Conservation (phyloP, 768 basidiomycete species). For the Mycena sanguinolenta region DNA sequence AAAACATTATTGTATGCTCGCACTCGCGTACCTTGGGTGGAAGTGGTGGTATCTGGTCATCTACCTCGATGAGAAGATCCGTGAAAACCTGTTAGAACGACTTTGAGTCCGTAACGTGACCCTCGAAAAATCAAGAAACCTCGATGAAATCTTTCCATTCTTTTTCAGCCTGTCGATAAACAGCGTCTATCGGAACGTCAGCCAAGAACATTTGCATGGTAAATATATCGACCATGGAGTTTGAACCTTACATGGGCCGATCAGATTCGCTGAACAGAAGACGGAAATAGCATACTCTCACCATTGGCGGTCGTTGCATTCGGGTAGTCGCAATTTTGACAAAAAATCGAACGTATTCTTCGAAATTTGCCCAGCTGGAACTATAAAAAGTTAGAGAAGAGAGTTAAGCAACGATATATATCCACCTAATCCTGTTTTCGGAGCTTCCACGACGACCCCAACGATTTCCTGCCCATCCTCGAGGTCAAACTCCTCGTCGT, state of each 20-base stretch:
- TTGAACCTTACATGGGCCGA: constrained; percentile 75
- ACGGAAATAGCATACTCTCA: constrained; percentile 45
- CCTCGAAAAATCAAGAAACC: constrained; percentile 38
- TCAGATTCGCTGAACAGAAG: not conserved
- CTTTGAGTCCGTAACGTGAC: not conserved
- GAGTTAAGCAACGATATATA: constrained; percentile 1
- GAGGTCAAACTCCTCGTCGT: constrained; percentile 60
- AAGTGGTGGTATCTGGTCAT: constrained; percentile 87
- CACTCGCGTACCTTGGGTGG: constrained; percentile 67
- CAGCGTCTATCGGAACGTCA: constrained; percentile 65
- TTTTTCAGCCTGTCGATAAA: constrained; percentile 85
- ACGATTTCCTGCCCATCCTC: constrained; percentile 79
- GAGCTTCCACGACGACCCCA: constrained; percentile 84
- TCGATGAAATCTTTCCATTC: constrained; percentile 82
- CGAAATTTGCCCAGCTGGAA: constrained; percentile 88
- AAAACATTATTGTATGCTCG: not conserved
- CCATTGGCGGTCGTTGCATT: constrained; percentile 90
- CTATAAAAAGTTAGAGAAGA: constrained; percentile 50
- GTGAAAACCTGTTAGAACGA: constrained; percentile 59
- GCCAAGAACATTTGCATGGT: constrained; percentile 3
- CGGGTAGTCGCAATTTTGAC: constrained; percentile 74
- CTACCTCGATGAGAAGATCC: constrained; percentile 74
- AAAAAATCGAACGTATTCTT: constrained; percentile 89
- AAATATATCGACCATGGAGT: constrained; percentile 67
- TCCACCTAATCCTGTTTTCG: constrained; percentile 84